phyloP scores from a whole-genome alignment of 257 asterid genomes.

The Solanum habrochaites region DNA sequence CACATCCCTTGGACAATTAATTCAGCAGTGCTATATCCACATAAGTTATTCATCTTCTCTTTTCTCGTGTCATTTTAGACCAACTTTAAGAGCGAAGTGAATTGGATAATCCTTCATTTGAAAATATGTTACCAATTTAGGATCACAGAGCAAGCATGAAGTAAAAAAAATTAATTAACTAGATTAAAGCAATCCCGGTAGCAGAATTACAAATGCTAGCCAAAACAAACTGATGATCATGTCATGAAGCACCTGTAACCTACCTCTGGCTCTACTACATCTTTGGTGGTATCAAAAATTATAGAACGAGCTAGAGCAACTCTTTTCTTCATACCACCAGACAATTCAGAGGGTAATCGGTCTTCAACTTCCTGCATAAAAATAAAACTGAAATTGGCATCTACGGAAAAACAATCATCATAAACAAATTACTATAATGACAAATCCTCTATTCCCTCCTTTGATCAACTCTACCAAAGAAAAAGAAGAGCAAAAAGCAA shows the following conservation, averaged over 20 bases:
- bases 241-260: constrained; percentile 2
- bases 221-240: neutral
- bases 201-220: neutral
- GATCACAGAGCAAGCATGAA: neutral
- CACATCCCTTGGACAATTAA: neutral
- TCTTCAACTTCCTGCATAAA: constrained; percentile 81
- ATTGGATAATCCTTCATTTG: neutral
- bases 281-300: constrained; percentile 80
- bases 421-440: neutral
- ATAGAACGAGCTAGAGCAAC: constrained; percentile 98
- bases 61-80: neutral
- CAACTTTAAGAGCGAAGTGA: neutral
- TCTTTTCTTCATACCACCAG: constrained; percentile 99
- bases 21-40: neutral
- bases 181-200: neutral
- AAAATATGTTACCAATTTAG: neutral
- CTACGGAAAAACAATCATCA: neutral
- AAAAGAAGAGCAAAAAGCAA: neutral
- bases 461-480: neutral
- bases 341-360: constrained; percentile 89
- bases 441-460: neutral
- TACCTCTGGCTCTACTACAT: constrained; percentile 91
- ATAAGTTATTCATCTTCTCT: neutral
- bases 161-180: neutral
- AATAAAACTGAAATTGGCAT: neutral